Conservation (phyloP, 2,329 filamentous ascomycete species). For the Aureobasidium leucospermi region DNA sequence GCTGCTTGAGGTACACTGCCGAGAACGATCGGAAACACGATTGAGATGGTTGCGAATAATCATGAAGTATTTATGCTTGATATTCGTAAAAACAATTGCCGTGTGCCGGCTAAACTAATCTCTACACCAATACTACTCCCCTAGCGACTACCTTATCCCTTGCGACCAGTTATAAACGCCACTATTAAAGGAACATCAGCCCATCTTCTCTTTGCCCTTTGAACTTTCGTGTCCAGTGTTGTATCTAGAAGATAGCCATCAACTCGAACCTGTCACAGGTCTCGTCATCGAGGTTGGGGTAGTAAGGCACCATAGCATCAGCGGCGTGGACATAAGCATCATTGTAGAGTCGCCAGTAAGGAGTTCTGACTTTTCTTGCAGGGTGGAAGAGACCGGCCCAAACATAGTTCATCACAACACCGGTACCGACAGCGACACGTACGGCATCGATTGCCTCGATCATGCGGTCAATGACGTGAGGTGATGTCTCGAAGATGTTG, state of each 20-base stretch:
- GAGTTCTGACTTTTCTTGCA: constrained; percentile 83
- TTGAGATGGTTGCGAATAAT: too few species aligned
- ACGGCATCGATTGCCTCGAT: constrained; percentile 97
- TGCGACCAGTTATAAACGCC: not conserved
- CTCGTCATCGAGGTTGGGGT: constrained; percentile 78
- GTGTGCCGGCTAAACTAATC: too few species aligned
- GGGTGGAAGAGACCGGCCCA: constrained; percentile 98
- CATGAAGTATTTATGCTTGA: too few species aligned
- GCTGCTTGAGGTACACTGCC: too few species aligned
- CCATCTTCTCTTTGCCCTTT: not conserved
- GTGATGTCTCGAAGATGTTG: constrained; percentile 95
- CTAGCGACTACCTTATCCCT: not conserved
- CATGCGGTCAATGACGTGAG: constrained; percentile 96
- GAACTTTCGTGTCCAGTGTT: too few species aligned
- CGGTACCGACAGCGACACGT: constrained; percentile 84
- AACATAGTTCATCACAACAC: constrained; percentile 93
- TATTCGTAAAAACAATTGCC: too few species aligned
- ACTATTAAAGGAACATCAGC: not conserved
- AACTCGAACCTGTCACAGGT: constrained; percentile 72
- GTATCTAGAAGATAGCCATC: constrained; percentile 19
- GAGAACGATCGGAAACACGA: too few species aligned
- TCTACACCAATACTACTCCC: too few species aligned
- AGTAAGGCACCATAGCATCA: constrained; percentile 94
- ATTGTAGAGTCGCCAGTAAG: constrained; percentile 96
- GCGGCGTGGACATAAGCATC: constrained; percentile 91